phyloP scores from a whole-genome alignment of 805 yeast species.

The Ogataea salicorniae region DNA sequence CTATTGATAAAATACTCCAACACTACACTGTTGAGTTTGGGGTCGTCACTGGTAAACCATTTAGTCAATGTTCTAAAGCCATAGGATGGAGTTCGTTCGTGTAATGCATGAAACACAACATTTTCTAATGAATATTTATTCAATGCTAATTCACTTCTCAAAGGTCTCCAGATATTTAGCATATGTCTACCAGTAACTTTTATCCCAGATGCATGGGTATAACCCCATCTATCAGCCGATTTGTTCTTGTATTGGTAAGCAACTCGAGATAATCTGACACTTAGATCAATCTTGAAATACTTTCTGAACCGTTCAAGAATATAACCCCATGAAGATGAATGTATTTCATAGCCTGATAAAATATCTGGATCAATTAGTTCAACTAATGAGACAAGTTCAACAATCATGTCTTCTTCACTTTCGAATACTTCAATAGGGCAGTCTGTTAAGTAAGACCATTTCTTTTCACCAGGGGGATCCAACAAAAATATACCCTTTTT shows the following conservation, averaged over 20 bases:
- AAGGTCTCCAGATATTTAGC: conserved; percentile 77
- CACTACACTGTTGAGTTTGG: conserved; percentile 30
- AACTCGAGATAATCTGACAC: conserved; percentile 60
- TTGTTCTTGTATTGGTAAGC: conserved; percentile 42
- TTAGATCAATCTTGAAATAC: conserved; percentile 46
- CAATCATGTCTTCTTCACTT: conserved; percentile 56
- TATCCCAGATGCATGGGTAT: conserved; percentile 67
- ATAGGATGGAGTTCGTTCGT: conserved; percentile 62
- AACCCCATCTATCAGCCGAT: conserved; percentile 73
- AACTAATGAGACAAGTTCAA: conserved; percentile 49
- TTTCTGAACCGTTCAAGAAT: conserved; percentile 56
- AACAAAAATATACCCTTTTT: conserved; percentile 35
- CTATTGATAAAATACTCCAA: conserved; percentile 44
- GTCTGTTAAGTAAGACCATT: conserved; percentile 13
- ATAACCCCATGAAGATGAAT: conserved; percentile 86
- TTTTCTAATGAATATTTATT: conserved; percentile 73
- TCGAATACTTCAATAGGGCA: conserved; percentile 37
- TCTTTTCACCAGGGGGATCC: background rate
- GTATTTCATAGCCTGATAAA: conserved; percentile 78
- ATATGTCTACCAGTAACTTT: conserved; percentile 75
- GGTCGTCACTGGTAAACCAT: conserved; percentile 33
- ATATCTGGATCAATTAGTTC: conserved; percentile 80
- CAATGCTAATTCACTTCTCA: conserved; percentile 59
- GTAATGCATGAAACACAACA: conserved; percentile 62
- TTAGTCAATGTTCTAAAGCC: conserved; percentile 42